Conservation (phyloP, 257 asterid species). For the Petunia secreta region DNA sequence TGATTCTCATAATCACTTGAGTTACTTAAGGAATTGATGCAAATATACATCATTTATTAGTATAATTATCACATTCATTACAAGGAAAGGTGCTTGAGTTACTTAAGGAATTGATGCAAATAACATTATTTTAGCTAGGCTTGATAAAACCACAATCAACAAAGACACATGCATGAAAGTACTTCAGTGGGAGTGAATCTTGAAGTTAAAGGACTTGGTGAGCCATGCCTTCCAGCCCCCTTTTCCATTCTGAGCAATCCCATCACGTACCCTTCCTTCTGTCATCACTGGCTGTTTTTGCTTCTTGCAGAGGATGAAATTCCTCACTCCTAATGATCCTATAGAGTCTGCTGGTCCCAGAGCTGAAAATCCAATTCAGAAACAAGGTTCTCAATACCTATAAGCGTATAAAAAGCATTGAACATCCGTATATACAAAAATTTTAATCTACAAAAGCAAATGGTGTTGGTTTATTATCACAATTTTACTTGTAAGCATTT, state of each 20-base stretch:
- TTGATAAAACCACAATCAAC: neutral
- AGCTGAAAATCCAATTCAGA: constrained; percentile 42
- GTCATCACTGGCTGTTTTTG: constrained; percentile 32
- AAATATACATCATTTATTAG: neutral
- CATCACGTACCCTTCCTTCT: constrained; percentile 36
- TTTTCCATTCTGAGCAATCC: constrained; percentile 29
- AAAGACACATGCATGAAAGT: neutral
- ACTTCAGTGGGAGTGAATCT: constrained; percentile 36
- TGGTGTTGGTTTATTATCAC: no score
- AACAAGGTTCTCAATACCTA: neutral
- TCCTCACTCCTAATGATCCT: constrained; percentile 54
- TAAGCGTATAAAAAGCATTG: neutral
- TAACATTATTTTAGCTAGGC: neutral
- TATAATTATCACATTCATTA: neutral
- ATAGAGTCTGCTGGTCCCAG: constrained; percentile 45
- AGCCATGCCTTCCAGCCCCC: constrained; percentile 58
- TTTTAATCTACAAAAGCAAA: no score
- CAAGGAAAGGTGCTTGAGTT: neutral
- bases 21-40: neutral
- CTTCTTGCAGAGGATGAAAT: constrained; percentile 59
- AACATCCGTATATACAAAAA: neutral
- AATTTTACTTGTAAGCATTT: no score
- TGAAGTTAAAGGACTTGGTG: constrained; percentile 52
- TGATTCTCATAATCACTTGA: neutral
- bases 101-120: neutral